phyloP scores from a whole-genome alignment of 176 grass and related monocot genomes.

The Secale cereale region DNA sequence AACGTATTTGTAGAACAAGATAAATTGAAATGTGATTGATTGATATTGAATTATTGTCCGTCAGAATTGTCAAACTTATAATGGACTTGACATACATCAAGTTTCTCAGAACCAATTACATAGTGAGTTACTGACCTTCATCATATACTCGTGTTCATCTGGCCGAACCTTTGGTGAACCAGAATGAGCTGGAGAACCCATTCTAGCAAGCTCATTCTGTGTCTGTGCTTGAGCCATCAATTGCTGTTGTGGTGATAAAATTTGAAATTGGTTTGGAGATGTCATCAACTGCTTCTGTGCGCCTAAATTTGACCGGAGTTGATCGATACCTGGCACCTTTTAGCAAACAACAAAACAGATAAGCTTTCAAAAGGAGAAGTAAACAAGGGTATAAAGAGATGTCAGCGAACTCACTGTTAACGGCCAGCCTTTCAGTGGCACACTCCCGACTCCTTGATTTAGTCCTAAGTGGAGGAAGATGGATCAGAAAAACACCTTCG shows the following conservation, averaged over 20 bases:
- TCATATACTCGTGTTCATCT: conserved; percentile 57
- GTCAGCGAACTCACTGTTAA: conserved; percentile 58
- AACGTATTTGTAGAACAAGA: neutral
- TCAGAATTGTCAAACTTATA: neutral
- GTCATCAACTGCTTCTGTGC: conserved; percentile 76
- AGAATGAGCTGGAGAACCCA: conserved; percentile 78
- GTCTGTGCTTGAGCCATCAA: conserved; percentile 75
- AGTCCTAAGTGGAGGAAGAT: conserved; percentile 50
- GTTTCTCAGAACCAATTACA: conserved; percentile 1
- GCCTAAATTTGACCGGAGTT: conserved; percentile 74
- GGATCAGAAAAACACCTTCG: conserved; percentile 27
- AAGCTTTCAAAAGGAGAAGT: conserved; percentile 14
- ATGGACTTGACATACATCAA: neutral
- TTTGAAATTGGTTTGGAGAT: conserved; percentile 86
- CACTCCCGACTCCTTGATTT: conserved; percentile 84
- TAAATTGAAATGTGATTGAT: neutral
- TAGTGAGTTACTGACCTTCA: conserved; percentile 44
- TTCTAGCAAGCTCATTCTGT: conserved; percentile 68
- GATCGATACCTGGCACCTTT: conserved; percentile 83
- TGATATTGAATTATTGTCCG: neutral
- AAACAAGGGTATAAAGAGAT: neutral
- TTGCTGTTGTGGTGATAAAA: conserved; percentile 77
- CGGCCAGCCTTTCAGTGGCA: conserved; percentile 96
- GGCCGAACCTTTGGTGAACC: conserved; percentile 70
- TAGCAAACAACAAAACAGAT: conserved; percentile 39